Conservation (phyloP, 2,329 filamentous ascomycete genomes). For the Aspergillus phoenicis region DNA sequence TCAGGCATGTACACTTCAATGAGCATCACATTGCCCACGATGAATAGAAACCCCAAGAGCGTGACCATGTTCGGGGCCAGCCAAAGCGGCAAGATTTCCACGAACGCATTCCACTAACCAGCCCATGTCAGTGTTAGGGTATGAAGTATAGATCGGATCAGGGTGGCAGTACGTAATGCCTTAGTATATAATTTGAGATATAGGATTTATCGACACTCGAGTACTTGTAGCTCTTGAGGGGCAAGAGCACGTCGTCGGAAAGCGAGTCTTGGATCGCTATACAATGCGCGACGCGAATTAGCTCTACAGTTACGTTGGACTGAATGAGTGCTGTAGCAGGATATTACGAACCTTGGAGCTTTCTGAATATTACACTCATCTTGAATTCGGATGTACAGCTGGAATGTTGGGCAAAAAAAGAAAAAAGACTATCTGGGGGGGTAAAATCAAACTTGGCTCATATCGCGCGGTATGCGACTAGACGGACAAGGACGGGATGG, state of each 20-base stretch:
- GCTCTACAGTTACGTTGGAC: not conserved
- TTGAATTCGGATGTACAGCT: slow-evolving; percentile 7
- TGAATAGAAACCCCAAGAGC: slow-evolving; percentile 90
- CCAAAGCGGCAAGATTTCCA: slow-evolving; percentile 91
- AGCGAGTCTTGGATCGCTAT: slow-evolving; percentile 59
- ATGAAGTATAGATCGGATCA: not conserved
- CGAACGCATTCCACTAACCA: slow-evolving; percentile 90
- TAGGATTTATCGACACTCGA: slow-evolving; percentile 95
- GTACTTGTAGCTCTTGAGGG: slow-evolving; percentile 96
- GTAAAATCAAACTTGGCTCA: slow-evolving; percentile 12
- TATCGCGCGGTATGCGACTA: slow-evolving; percentile 15
- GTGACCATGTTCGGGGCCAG: slow-evolving; percentile 98
- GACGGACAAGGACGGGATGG: not conserved
- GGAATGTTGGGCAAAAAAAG: not conserved
- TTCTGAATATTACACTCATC: slow-evolving; percentile 38
- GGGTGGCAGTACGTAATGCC: slow-evolving; percentile 77
- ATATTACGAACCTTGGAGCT: slow-evolving; percentile 38
- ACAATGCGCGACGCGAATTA: slow-evolving; percentile 1
- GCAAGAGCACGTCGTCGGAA: slow-evolving; percentile 85
- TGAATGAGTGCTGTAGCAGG: not conserved
- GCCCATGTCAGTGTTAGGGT: slow-evolving; percentile 15
- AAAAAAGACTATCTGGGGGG: not conserved
- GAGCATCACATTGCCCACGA: slow-evolving; percentile 77
- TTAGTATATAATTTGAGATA: slow-evolving; percentile 89
- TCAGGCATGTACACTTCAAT: slow-evolving; percentile 84